Evolutionary conservation across 257 asterid genomes (phyloP).

Genomic region (Scutellaria minor): DNA sequence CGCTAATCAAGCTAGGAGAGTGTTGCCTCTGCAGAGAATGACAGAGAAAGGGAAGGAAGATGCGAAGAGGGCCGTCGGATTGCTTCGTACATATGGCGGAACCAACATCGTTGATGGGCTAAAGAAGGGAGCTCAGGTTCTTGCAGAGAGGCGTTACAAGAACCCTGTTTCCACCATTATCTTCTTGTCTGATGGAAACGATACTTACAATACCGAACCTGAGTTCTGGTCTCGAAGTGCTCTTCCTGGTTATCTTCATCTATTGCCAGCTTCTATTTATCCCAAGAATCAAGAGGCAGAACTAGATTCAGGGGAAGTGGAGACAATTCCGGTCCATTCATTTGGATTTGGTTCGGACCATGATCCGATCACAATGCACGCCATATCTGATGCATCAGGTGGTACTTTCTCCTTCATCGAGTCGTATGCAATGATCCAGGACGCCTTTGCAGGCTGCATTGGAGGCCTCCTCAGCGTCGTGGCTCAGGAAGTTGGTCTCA

Average conservation of each 20-base stretch:
- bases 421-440: slow-evolving; percentile 20
- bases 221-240: background rate
- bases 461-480: slow-evolving; percentile 48
- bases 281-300: background rate
- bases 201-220: background rate
- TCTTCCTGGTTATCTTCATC: slow-evolving; percentile 12
- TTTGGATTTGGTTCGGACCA: slow-evolving; percentile 37
- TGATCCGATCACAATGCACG: slow-evolving; percentile 44
- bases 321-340: slow-evolving; percentile 29
- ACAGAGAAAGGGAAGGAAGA: slow-evolving; percentile 43
- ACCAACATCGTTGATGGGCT: slow-evolving; percentile 49
- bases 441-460: slow-evolving; percentile 57
- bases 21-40: slow-evolving; percentile 45
- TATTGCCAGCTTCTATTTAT: slow-evolving; percentile 42
- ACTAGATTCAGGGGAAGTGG: background rate
- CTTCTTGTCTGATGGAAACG: slow-evolving; percentile 52
- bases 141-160: slow-evolving; percentile 38
- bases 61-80: slow-evolving; percentile 40
- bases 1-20: slow-evolving; percentile 35
- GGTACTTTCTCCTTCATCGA: slow-evolving; percentile 60
- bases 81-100: slow-evolving; percentile 29
- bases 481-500: slow-evolving; percentile 42
- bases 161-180: slow-evolving; percentile 48
- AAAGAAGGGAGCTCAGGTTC: slow-evolving; percentile 39
- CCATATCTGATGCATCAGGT: slow-evolving; percentile 48